Evolutionary conservation across 768 basidiomycete genomes (phyloP).

Genomic region (Serendipita sp.): DNA sequence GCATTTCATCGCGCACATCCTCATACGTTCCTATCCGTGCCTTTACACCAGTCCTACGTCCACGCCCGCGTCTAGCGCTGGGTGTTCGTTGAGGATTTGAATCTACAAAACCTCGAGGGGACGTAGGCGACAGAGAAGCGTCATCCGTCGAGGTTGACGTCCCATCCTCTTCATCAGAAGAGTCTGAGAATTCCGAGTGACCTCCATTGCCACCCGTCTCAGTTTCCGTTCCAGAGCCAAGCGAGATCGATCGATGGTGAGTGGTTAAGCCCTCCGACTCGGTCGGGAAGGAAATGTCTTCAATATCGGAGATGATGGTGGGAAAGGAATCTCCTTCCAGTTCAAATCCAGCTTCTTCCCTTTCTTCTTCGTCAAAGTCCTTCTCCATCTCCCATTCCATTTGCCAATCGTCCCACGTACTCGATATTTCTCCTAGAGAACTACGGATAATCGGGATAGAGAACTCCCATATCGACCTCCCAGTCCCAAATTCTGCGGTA

Average conservation of each 20-base stretch:
- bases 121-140: not conserved
- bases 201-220: not conserved
- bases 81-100: not conserved
- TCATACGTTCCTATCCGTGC: not conserved
- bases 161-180: not conserved
- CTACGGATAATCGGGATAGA: not conserved
- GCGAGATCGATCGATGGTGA: not conserved
- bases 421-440: slow-evolving; percentile 2
- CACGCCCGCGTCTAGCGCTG: not conserved
- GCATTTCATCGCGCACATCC: not conserved
- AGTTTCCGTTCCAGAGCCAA: not conserved
- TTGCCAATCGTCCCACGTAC: slow-evolving; percentile 3
- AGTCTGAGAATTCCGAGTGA: not conserved
- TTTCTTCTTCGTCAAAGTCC: not conserved
- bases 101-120: not conserved
- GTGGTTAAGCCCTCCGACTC: not conserved
- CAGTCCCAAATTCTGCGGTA: not conserved
- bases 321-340: not conserved
- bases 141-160: not conserved
- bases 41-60: not conserved
- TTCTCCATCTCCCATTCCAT: slow-evolving; percentile 6
- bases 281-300: not conserved
- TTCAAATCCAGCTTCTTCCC: not conserved
- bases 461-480: not conserved
- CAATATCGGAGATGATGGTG: not conserved